Conservation (phyloP, 2,329 filamentous ascomycete genomes). For the Gaeumannomyces sp. region DNA sequence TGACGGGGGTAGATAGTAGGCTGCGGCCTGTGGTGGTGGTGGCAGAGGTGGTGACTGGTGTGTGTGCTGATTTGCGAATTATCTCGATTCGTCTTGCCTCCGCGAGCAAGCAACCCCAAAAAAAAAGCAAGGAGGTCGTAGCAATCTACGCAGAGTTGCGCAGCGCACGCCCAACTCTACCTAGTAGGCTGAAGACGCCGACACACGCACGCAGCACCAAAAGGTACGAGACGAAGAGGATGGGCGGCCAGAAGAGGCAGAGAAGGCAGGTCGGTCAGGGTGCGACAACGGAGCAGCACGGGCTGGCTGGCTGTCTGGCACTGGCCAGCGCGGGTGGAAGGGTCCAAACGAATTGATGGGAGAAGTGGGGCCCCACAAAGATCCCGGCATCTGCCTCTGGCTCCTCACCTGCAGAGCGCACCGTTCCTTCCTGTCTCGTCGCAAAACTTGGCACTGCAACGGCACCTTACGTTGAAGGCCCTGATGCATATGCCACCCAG, state of each 20-base stretch:
- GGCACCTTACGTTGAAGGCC: too few relatives aligned
- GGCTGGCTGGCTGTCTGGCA: too few relatives aligned
- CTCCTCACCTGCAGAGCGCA: background rate
- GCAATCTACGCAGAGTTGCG: too few relatives aligned
- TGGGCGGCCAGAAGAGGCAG: background rate
- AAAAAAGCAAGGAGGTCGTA: too few relatives aligned
- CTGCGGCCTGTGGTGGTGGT: background rate
- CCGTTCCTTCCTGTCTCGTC: too few relatives aligned
- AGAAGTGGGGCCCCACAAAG: background rate
- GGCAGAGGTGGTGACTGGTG: background rate
- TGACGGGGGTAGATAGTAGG: background rate
- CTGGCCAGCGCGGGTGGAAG: too few relatives aligned
- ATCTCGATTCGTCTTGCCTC: background rate
- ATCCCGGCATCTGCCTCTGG: background rate
- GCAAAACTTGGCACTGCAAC: too few relatives aligned
- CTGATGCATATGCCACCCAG: too few relatives aligned
- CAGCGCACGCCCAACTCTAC: too few relatives aligned
- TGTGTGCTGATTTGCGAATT: conserved; percentile 1
- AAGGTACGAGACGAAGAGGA: background rate
- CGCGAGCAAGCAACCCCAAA: background rate
- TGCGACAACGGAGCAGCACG: background rate
- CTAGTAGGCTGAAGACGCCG: background rate
- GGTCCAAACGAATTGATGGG: background rate
- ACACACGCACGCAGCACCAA: background rate
- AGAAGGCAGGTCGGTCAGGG: too few relatives aligned